These are phyloP conservation scores for Brettanomyces custersianus DNA, from an alignment of 805 yeast genomes.

Conservation along the genomic window DNA sequence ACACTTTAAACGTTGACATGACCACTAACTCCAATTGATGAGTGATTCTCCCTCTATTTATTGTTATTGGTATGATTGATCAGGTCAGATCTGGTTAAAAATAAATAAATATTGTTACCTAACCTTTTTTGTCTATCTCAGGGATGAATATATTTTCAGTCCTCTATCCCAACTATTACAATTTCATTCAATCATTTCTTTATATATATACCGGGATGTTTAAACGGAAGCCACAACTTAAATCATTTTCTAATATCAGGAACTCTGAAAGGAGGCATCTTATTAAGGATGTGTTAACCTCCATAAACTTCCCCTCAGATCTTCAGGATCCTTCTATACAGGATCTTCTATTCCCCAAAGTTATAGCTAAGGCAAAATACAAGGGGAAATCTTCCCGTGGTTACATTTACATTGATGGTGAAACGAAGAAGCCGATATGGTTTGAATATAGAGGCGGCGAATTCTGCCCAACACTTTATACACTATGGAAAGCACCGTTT, in stretches of 20 bases:
- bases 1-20: not conserved
- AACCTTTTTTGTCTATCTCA: too few relatives aligned
- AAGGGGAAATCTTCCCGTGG: slow-evolving; percentile 40
- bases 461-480: slow-evolving; percentile 61
- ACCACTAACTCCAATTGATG: too few relatives aligned
- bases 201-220: slow-evolving; percentile 31
- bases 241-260: slow-evolving; percentile 72
- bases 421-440: slow-evolving; percentile 62
- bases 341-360: slow-evolving; percentile 37
- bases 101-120: too few relatives aligned
- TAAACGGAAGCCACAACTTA: slow-evolving; percentile 47
- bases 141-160: too few relatives aligned
- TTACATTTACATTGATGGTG: slow-evolving; percentile 49
- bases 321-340: too few relatives aligned
- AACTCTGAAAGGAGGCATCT: slow-evolving; percentile 68
- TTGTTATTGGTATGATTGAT: not conserved
- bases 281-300: not conserved
- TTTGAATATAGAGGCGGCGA: slow-evolving; percentile 49
- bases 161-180: too few relatives aligned
- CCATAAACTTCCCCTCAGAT: too few relatives aligned
- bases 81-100: too few relatives aligned
- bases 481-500: slow-evolving; percentile 62
- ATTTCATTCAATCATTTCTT: too few relatives aligned
- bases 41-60: not conserved
- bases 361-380: slow-evolving; percentile 57